Percentiles rank a stretch among this genome's conserved stretches.
Evolutionary conservation across 1,284 basidiomycete species (phyloP).

Genomic region (Polyporus tsugae): DNA sequence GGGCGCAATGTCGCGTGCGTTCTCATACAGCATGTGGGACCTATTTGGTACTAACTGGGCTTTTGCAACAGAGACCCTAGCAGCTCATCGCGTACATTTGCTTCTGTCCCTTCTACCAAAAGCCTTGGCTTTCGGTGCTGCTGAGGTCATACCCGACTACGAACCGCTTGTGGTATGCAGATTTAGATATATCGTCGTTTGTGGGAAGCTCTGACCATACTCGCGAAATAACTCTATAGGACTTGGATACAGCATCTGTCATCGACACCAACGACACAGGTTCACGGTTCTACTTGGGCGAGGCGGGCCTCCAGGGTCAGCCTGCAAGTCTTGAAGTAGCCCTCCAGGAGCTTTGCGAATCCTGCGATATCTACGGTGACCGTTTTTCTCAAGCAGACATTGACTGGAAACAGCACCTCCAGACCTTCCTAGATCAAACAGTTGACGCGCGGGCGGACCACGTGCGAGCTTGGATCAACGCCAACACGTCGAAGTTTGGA

Average conservation of each 20-base stretch:
- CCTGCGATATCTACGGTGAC: slow-evolving; percentile 43
- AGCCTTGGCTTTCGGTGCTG: slow-evolving; percentile 55
- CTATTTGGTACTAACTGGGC: not conserved
- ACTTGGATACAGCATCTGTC: slow-evolving; percentile 55
- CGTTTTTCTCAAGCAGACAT: slow-evolving; percentile 47
- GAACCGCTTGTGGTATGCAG: slow-evolving; percentile 58
- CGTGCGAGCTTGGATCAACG: slow-evolving; percentile 57
- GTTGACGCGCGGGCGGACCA: slow-evolving; percentile 52
- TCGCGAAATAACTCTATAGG: slow-evolving; percentile 42
- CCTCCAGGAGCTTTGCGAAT: slow-evolving; percentile 40
- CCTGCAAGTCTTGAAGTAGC: slow-evolving; percentile 40
- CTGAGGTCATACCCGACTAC: slow-evolving; percentile 52
- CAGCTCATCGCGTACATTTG: slow-evolving; percentile 58
- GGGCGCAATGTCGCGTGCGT: slow-evolving; percentile 66
- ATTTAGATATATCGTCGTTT: not conserved
- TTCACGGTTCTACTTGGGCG: slow-evolving; percentile 47
- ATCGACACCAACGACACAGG: slow-evolving; percentile 48
- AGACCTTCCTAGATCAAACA: slow-evolving; percentile 47
- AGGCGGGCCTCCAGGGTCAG: slow-evolving; percentile 24
- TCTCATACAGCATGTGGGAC: not conserved
- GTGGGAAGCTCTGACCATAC: not conserved
- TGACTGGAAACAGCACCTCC: slow-evolving; percentile 51
- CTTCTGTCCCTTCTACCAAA: slow-evolving; percentile 51
- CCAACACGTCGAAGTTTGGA: slow-evolving; percentile 55
- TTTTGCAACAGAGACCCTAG: slow-evolving; percentile 57